These are phyloP conservation scores for Hysterium pulicare DNA, from an alignment of 2,329 filamentous ascomycete genomes.

Conservation along the genomic window DNA sequence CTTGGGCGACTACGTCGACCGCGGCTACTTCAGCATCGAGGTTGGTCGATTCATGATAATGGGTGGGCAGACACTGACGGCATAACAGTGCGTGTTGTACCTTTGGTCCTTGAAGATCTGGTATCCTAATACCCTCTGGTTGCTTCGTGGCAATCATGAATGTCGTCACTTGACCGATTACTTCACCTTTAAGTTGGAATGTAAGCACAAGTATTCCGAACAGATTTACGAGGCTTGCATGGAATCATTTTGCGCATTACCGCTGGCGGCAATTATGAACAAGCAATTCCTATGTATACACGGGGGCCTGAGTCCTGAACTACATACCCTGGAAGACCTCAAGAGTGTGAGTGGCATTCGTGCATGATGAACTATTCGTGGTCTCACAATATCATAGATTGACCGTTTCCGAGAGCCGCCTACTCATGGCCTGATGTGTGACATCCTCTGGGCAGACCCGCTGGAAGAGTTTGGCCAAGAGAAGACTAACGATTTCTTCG, in stretches of 20 bases:
- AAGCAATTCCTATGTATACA: constrained; percentile 99
- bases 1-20: constrained; percentile 94
- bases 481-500: constrained; percentile 95
- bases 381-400: constrained; percentile 58
- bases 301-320: constrained; percentile 89
- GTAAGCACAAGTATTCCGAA: constrained; percentile 99
- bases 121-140: constrained; percentile 96
- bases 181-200: constrained; percentile 99
- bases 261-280: constrained; percentile 97
- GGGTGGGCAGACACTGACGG: constrained; percentile 28
- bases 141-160: constrained; percentile 96
- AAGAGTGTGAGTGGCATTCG: constrained; percentile 63
- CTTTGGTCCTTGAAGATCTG: constrained; percentile 98
- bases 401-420: constrained; percentile 97
- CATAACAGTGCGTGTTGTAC: constrained; percentile 77
- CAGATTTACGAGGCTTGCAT: constrained; percentile 95
- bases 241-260: constrained; percentile 93
- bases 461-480: constrained; percentile 98
- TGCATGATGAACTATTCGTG: constrained; percentile 4
- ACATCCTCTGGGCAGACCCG: constrained; percentile 97
- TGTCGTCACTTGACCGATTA: constrained; percentile 98
- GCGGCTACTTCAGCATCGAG: constrained; percentile 98
- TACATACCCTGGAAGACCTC: constrained; percentile 92
- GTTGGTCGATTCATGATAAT: constrained; percentile 35
- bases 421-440: constrained; percentile 97